These are phyloP conservation scores for Russula emetica DNA, from an alignment of 768 basidiomycete genomes.

Conservation along the genomic window DNA sequence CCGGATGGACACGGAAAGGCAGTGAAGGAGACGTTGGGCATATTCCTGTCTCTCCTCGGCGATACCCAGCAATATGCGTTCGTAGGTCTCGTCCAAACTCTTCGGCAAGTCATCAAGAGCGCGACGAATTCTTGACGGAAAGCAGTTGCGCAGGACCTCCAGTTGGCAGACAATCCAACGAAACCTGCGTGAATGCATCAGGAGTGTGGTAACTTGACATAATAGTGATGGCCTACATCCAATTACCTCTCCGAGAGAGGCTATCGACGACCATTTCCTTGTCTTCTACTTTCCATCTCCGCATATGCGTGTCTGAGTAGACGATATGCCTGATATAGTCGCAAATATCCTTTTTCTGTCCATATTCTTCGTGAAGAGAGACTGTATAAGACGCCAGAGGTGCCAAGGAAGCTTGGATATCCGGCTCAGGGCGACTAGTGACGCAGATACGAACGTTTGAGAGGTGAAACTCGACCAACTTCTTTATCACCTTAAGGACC, in stretches of 20 bases:
- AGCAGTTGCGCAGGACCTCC: background rate
- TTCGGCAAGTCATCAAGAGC: background rate
- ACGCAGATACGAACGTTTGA: background rate
- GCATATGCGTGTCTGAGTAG: background rate
- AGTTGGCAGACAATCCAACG: conserved; percentile 3
- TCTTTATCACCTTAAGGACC: background rate
- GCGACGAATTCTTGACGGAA: background rate
- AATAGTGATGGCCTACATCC: background rate
- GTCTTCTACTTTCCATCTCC: background rate
- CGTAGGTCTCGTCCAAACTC: conserved; percentile 2
- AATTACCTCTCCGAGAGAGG: background rate
- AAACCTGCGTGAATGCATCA: background rate
- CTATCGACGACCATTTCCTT: background rate
- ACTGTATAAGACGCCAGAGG: background rate
- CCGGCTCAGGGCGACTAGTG: background rate
- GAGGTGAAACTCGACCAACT: background rate
- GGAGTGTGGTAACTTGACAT: background rate
- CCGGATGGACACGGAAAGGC: background rate
- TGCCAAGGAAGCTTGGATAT: background rate
- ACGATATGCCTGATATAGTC: background rate
- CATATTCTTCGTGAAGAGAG: background rate
- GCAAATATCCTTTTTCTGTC: background rate
- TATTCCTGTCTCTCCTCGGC: background rate
- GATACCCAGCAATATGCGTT: background rate
- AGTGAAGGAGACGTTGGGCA: background rate